phyloP scores from a whole-genome alignment of 345 rosid genomes.

The Durio zibethinus region DNA sequence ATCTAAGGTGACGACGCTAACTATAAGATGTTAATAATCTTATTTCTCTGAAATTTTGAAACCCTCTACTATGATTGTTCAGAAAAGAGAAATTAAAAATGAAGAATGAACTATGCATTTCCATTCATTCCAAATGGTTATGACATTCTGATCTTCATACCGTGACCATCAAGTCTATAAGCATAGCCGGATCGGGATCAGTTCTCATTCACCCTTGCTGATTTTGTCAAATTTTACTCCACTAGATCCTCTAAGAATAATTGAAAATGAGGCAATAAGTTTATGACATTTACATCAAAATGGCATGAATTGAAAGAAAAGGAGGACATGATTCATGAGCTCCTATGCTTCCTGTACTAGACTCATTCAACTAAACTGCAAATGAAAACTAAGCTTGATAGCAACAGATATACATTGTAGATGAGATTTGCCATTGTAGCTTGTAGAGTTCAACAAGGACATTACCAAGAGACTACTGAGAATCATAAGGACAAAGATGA shows the following conservation, averaged over 20 bases:
- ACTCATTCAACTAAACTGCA: not conserved
- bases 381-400: not conserved
- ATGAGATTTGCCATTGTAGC: conserved; percentile 28
- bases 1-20: not conserved
- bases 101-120: not conserved
- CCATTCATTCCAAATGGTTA: not conserved
- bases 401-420: not conserved
- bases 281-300: not conserved
- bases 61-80: too few relatives aligned
- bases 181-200: not conserved
- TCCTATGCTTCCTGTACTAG: not conserved
- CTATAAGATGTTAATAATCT: too few relatives aligned
- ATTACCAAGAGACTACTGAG: conserved; percentile 76
- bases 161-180: not conserved
- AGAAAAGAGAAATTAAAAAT: too few relatives aligned
- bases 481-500: conserved; percentile 58
- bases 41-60: not conserved
- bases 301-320: not conserved
- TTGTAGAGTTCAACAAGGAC: conserved; percentile 73
- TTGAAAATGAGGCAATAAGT: not conserved
- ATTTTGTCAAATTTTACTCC: not conserved
- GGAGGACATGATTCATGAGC: not conserved
- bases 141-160: not conserved
- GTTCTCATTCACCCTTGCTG: not conserved
- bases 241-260: not conserved